Base-by-base conservation (phyloP, 1,139 yeast species). In the Kazachstania sp. region DNA sequence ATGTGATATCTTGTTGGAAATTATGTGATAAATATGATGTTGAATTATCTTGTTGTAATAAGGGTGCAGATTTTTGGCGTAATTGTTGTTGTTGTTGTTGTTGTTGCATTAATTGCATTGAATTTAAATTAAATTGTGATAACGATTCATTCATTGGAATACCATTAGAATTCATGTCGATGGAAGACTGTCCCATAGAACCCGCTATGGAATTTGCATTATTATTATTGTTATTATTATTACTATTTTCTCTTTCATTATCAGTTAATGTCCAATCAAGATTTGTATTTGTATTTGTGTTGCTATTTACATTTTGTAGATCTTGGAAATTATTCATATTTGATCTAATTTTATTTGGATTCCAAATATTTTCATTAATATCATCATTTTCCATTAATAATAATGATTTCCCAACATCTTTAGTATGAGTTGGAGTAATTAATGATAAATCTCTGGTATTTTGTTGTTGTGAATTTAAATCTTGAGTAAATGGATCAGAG, bases 401-500 rank as follows among this genome's bases (percentile, higher is more conserved):
- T 30, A 78, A 66, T 1, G 81, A 74, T 60, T 79, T 78, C 2
- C 83, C 82, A n/a, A 77, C 75, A 75, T 55, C 78, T 19, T 36
- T 39, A 12, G 47, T 37, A 12, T 37, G 45, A 13, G 41, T 11
- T 12, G 35, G 40, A 9, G 34, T 23, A 15, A 34, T 29, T 26
- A 34, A 16, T 20, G 37, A 68, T 44, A 75, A 73, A 59, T 77
- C 77, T 29, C 41, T 28, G 8, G 38, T 9, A 12, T 18, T 18
- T 15, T 36, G 38, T 60, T 73, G 69, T 56, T 37, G 49, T 28
- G 32, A 36, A n/a, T 19, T 39, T 26, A 41, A 41, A 41, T 64
- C 70, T 32, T 64, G 66, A 3, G 69, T 61, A 57, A 81, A 79
- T 13, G 86, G 85, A 61, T 81, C 86, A 54, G 81, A 75, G 59